A percentile compares a stretch with the other conserved stretches of the same genome.
phyloP scores from a whole-genome alignment of 148 eudicot species.

The Fallopia convolvulus region DNA sequence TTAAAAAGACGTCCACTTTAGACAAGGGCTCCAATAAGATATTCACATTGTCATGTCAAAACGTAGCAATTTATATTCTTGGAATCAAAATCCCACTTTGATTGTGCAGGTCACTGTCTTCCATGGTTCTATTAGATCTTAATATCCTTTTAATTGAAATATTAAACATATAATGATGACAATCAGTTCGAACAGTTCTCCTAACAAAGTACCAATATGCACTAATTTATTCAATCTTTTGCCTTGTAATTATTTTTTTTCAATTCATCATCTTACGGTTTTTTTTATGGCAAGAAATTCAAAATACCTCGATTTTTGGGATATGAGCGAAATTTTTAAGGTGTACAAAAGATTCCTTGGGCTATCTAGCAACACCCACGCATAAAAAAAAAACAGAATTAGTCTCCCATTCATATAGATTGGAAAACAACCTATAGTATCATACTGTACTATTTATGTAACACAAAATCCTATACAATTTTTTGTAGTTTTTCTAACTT shows the following conservation, averaged over 20 bases:
- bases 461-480: too few relatives aligned
- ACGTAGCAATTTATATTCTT: not conserved
- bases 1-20: not conserved
- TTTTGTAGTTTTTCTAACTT: too few relatives aligned
- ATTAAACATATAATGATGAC: not conserved
- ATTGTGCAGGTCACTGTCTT: not conserved
- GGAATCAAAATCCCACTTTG: constrained; percentile 8
- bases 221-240: not conserved
- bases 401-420: too few relatives aligned
- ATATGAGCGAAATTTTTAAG: too few relatives aligned
- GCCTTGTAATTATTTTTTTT: not conserved
- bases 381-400: too few relatives aligned
- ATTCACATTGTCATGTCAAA: constrained; percentile 1
- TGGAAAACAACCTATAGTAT: too few relatives aligned
- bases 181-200: not conserved
- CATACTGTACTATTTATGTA: too few relatives aligned
- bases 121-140: not conserved
- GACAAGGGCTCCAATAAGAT: not conserved
- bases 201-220: not conserved
- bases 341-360: too few relatives aligned
- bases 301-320: too few relatives aligned
- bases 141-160: not conserved
- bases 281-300: too few relatives aligned
- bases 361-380: too few relatives aligned
- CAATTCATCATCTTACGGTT: too few relatives aligned